Evolutionary conservation across 139 green algal genomes (phyloP).

Genomic region (Tetradesmus lagerheimii): DNA sequence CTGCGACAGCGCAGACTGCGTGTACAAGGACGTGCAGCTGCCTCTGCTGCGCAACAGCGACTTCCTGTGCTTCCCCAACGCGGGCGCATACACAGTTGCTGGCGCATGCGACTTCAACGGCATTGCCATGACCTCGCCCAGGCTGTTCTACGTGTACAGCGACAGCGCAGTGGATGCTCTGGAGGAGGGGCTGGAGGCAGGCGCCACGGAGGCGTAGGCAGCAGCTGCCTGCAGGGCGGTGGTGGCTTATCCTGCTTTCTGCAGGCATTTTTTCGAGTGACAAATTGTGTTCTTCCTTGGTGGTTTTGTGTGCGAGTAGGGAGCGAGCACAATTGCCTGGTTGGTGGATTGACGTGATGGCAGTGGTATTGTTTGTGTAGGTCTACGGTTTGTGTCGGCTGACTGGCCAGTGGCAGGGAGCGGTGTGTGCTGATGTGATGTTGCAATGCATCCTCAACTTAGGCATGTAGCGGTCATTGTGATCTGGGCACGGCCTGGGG

Average conservation of each 20-base stretch:
- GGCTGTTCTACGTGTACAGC: conserved; percentile 65
- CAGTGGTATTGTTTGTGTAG: not conserved
- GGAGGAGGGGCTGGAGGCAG: not conserved
- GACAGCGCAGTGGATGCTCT: conserved; percentile 37
- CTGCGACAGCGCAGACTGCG: conserved; percentile 89
- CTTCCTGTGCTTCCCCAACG: conserved; percentile 93
- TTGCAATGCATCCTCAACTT: not conserved
- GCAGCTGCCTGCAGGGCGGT: not conserved
- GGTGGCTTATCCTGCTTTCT: not conserved
- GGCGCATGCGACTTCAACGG: conserved; percentile 69
- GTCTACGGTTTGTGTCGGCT: not conserved
- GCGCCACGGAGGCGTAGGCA: not conserved
- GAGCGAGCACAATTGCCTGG: not conserved
- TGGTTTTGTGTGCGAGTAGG: not conserved
- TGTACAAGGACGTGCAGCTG: conserved; percentile 82
- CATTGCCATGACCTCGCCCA: conserved; percentile 65
- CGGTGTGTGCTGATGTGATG: not conserved
- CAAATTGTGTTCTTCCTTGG: not conserved
- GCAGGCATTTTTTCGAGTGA: not conserved
- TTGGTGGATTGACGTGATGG: not conserved
- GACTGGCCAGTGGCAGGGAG: not conserved
- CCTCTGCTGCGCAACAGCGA: conserved; percentile 91
- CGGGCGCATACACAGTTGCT: conserved; percentile 94
- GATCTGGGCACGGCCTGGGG: not conserved
- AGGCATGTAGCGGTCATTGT: not conserved